phyloP scores from a whole-genome alignment of 78 protist genomes.

The Dictyostelium capitatum region DNA sequence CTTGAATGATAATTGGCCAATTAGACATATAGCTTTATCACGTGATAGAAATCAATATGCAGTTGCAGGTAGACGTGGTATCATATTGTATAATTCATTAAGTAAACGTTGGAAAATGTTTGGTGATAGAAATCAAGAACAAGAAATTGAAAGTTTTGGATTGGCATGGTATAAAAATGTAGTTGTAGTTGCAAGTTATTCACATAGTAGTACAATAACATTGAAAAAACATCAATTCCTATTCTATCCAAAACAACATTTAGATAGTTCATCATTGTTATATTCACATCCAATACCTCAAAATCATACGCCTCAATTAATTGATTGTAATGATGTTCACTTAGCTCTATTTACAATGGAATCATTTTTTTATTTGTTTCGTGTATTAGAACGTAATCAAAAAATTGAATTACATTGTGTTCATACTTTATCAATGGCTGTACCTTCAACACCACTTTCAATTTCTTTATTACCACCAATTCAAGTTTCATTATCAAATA shows the following conservation, averaged over 20 bases:
- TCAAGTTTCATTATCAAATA: background rate
- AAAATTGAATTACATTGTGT: slow-evolving; percentile 8
- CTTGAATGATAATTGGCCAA: slow-evolving; percentile 86
- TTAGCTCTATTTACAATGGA: slow-evolving; percentile 66
- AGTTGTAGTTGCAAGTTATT: slow-evolving; percentile 30
- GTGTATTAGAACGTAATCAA: slow-evolving; percentile 15
- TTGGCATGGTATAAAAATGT: slow-evolving; percentile 81
- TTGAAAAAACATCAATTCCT: slow-evolving; percentile 40
- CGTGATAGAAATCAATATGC: slow-evolving; percentile 78
- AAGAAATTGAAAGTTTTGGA: slow-evolving; percentile 37
- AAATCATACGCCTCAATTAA: slow-evolving; percentile 50
- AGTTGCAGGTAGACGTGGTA: slow-evolving; percentile 77
- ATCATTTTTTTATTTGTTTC: slow-evolving; percentile 70
- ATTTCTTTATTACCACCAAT: slow-evolving; percentile 57
- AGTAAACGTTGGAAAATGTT: slow-evolving; percentile 85
- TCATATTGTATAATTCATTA: slow-evolving; percentile 76
- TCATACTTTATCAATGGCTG: slow-evolving; percentile 55
- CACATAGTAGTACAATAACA: background rate
- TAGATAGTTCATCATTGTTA: slow-evolving; percentile 35
- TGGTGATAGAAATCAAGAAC: slow-evolving; percentile 86
- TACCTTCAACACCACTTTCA: slow-evolving; percentile 55
- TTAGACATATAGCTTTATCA: slow-evolving; percentile 50
- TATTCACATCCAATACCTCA: slow-evolving; percentile 21
- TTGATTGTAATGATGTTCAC: slow-evolving; percentile 83
- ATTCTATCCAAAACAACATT: slow-evolving; percentile 70